These are phyloP conservation scores for Suillus weaverae DNA, from an alignment of 768 basidiomycete species.

Conservation along the genomic window DNA sequence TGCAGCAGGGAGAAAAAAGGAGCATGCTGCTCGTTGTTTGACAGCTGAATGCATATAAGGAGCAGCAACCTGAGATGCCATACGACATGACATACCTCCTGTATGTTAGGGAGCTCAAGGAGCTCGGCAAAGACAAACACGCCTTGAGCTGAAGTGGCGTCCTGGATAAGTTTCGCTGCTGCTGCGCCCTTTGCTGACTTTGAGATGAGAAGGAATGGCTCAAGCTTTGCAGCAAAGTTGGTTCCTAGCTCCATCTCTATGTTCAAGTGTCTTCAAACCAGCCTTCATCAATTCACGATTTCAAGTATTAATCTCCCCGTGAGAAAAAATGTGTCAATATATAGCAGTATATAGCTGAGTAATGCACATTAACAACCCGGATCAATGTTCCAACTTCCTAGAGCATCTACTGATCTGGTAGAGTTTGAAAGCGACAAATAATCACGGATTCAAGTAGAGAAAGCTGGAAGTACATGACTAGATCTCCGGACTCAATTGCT, in stretches of 20 bases:
- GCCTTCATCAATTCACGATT: background rate
- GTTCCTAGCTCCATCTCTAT: constrained; percentile 59
- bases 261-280: background rate
- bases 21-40: constrained; percentile 59
- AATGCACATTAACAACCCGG: background rate
- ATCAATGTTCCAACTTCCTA: background rate
- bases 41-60: constrained; percentile 51
- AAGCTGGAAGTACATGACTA: background rate
- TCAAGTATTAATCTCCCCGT: background rate
- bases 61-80: background rate
- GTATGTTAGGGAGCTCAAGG: constrained; percentile 77
- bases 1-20: constrained; percentile 67
- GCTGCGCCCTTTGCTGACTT: constrained; percentile 92
- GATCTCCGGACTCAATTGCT: background rate
- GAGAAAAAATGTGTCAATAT: background rate
- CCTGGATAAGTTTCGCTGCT: constrained; percentile 83
- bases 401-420: background rate
- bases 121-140: constrained; percentile 93
- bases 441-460: background rate
- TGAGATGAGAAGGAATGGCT: constrained; percentile 89
- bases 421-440: background rate
- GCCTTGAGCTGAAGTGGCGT: constrained; percentile 86
- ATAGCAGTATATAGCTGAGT: no score
- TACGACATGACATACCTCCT: constrained; percentile 57
- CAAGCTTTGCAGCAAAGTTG: constrained; percentile 68